These are phyloP conservation scores for Pichia sp. DNA, from an alignment of 1,139 yeast genomes.

Conservation along the genomic window DNA sequence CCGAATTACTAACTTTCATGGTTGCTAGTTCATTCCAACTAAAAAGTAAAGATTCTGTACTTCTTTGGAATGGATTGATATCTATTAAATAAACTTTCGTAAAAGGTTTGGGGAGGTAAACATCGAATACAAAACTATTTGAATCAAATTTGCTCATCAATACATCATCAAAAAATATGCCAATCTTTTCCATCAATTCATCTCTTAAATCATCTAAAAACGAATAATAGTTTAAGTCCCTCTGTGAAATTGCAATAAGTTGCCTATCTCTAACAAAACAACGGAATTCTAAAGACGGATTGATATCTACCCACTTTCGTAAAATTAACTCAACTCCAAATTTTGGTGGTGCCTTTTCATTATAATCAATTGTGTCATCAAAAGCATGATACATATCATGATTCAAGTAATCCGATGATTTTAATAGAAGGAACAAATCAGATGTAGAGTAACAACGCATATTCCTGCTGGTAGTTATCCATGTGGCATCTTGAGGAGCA, in stretches of 20 bases:
- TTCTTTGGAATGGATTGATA: slow-evolving; percentile 76
- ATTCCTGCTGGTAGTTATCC: slow-evolving; percentile 80
- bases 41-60: slow-evolving; percentile 69
- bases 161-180: slow-evolving; percentile 47
- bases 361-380: slow-evolving; percentile 29
- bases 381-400: slow-evolving; percentile 79
- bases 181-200: slow-evolving; percentile 43
- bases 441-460: slow-evolving; percentile 62
- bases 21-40: slow-evolving; percentile 74
- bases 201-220: slow-evolving; percentile 48
- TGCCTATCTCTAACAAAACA: slow-evolving; percentile 62
- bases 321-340: slow-evolving; percentile 58
- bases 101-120: slow-evolving; percentile 75
- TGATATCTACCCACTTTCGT: slow-evolving; percentile 71
- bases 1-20: slow-evolving; percentile 30
- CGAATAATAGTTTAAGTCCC: slow-evolving; percentile 79
- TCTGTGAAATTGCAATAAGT: slow-evolving; percentile 71
- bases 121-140: slow-evolving; percentile 61
- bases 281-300: slow-evolving; percentile 88
- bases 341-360: slow-evolving; percentile 20
- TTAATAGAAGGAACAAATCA: slow-evolving; percentile 73
- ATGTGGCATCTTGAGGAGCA: slow-evolving; percentile 87
- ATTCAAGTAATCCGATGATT: slow-evolving; percentile 79
- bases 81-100: slow-evolving; percentile 64
- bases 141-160: slow-evolving; percentile 49